phyloP scores from a whole-genome alignment of 2,329 filamentous ascomycete genomes.

The Pseudogymnoascus sp. region DNA sequence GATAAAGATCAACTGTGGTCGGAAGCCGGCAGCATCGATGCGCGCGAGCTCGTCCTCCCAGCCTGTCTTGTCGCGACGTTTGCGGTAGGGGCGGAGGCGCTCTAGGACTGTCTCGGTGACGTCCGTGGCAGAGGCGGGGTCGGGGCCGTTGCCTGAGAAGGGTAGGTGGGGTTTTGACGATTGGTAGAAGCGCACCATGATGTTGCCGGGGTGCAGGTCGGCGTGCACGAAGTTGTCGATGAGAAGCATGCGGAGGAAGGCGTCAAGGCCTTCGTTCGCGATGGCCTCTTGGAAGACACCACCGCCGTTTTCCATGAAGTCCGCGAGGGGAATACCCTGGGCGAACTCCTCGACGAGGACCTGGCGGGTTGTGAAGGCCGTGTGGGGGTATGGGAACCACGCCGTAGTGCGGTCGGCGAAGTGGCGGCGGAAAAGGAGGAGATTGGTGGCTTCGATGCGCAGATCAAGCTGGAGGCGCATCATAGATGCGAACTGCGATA shows the following conservation, averaged over 20 bases:
- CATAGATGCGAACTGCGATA: conserved; percentile 92
- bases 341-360: conserved; percentile 95
- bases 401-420: conserved; percentile 85
- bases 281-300: conserved; percentile 92
- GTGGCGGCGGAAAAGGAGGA: conserved; percentile 80
- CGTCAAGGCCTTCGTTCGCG: conserved; percentile 87
- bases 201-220: conserved; percentile 93
- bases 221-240: conserved; percentile 98
- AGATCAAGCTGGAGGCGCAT: conserved; percentile 96
- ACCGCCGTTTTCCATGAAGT: conserved; percentile 85
- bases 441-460: conserved; percentile 86
- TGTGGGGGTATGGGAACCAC: conserved; percentile 95
- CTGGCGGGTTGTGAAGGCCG: conserved; percentile 83
- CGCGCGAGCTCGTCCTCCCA: conserved; percentile 70
- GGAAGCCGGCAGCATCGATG: conserved; percentile 80
- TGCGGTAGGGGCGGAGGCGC: conserved; percentile 66
- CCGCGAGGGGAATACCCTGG: conserved; percentile 82
- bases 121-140: conserved; percentile 51
- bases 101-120: conserved; percentile 82
- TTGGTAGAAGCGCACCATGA: conserved; percentile 98
- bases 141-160: conserved; percentile 32
- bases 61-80: conserved; percentile 51
- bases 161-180: conserved; percentile 63
- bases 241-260: conserved; percentile 91
- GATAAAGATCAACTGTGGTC: conserved; percentile 93